These are phyloP conservation scores for Anaeromyces robustus DNA, from an alignment of 192 early-diverging fungal species.

Conservation along the genomic window DNA sequence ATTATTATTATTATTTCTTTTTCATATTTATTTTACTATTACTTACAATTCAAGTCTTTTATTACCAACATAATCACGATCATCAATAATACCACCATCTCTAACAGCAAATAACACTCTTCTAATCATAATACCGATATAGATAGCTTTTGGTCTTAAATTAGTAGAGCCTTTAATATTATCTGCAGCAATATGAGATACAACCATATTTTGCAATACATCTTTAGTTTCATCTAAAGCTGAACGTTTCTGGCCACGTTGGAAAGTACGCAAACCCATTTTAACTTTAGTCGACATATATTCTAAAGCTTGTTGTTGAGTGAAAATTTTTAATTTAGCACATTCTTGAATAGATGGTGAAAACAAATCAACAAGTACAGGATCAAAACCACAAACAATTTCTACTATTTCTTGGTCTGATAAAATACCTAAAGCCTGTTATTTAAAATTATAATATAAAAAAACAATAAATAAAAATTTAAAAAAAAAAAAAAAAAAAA, in stretches of 20 bases:
- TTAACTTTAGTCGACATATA: constrained; percentile 69
- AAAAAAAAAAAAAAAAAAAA: neutral
- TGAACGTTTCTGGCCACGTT: neutral
- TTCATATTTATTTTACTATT: neutral
- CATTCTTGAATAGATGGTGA: constrained; percentile 76
- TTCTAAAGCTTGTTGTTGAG: constrained; percentile 85
- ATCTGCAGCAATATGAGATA: constrained; percentile 66
- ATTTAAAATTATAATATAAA: neutral
- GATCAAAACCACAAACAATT: constrained; percentile 76
- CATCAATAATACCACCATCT: constrained; percentile 70
- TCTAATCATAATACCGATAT: constrained; percentile 85
- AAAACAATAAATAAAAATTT: neutral
- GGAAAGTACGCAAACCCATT: constrained; percentile 18
- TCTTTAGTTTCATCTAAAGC: constrained; percentile 72
- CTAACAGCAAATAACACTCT: constrained; percentile 74
- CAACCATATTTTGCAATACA: constrained; percentile 65
- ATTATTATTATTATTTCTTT: no score
- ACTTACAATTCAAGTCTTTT: constrained; percentile 88
- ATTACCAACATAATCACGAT: constrained; percentile 97
- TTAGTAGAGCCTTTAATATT: constrained; percentile 41
- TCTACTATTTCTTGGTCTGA: constrained; percentile 90
- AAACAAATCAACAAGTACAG: constrained; percentile 64
- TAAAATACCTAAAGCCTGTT: constrained; percentile 76
- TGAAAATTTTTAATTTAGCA: constrained; percentile 54
- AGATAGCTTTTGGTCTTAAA: constrained; percentile 82